phyloP scores from a whole-genome alignment of 1,284 basidiomycete genomes.

The Cutaneotrichosporon dermatis region DNA sequence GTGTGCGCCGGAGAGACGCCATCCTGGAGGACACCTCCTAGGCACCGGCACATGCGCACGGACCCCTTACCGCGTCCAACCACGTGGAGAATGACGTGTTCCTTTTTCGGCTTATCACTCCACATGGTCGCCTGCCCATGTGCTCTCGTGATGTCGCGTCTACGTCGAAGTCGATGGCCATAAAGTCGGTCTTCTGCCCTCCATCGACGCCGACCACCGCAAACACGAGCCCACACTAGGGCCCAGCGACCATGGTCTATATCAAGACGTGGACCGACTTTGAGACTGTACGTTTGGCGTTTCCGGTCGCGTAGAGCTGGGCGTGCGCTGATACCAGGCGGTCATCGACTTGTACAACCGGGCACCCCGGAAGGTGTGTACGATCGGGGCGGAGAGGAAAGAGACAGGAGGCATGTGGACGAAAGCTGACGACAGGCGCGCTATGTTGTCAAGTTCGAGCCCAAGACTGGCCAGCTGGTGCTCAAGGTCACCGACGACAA shows the following conservation, averaged over 20 bases:
- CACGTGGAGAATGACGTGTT: conserved; percentile 1
- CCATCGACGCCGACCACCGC: too few relatives aligned
- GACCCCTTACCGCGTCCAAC: too few relatives aligned
- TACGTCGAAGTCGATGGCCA: too few relatives aligned
- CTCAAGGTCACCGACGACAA: conserved; percentile 85
- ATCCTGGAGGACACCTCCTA: too few relatives aligned
- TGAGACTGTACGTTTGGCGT: conserved; percentile 37
- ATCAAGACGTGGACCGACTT: conserved; percentile 48
- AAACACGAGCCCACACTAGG: too few relatives aligned
- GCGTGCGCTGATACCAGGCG: conserved; percentile 52
- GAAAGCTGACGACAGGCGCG: conserved; percentile 57
- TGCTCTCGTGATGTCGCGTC: too few relatives aligned
- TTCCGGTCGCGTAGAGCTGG: background rate
- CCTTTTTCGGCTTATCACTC: too few relatives aligned
- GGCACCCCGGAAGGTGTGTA: conserved; percentile 66
- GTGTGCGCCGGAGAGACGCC: background rate
- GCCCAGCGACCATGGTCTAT: conserved; percentile 38
- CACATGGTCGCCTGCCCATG: too few relatives aligned
- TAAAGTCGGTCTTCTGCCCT: too few relatives aligned
- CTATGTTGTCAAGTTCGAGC: conserved; percentile 82
- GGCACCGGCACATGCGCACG: too few relatives aligned
- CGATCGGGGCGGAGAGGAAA: background rate
- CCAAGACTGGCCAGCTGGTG: conserved; percentile 73
- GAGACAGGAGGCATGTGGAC: background rate
- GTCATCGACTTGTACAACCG: conserved; percentile 73